A percentile compares a stretch with the other conserved stretches of the same genome.
Conservation (phyloP, 192 early-diverging fungal species). For the Oehlia diaphana region DNA sequence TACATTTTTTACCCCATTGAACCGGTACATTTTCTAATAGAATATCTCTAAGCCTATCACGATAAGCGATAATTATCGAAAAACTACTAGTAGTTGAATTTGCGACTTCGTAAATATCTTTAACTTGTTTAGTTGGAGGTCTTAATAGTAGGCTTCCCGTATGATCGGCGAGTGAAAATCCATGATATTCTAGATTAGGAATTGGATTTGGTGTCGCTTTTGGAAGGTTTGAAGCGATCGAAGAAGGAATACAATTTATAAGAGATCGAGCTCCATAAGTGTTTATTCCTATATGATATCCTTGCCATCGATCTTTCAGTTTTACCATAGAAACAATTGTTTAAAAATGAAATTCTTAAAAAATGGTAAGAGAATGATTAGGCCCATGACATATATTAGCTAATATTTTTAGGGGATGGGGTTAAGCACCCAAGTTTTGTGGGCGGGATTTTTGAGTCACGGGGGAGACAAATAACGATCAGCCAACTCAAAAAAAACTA, state of each 20-base stretch:
- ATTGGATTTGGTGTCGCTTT: neutral
- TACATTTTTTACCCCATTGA: conserved; percentile 14
- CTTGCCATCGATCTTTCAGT: conserved; percentile 9
- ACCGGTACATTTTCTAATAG: neutral
- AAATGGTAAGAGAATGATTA: too few relatives aligned
- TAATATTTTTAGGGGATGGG: too few relatives aligned
- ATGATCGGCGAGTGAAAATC: neutral
- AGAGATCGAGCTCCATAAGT: neutral
- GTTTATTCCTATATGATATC: neutral
- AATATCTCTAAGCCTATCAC: neutral
- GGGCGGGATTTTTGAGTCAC: too few relatives aligned
- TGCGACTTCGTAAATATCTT: neutral
- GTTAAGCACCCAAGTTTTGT: too few relatives aligned
- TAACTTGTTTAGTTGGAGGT: neutral
- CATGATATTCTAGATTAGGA: neutral
- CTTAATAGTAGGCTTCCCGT: neutral
- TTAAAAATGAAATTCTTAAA: too few relatives aligned
- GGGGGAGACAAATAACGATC: too few relatives aligned
- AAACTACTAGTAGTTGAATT: neutral
- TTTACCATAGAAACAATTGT: too few relatives aligned
- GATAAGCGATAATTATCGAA: neutral
- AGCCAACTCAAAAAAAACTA: too few relatives aligned
- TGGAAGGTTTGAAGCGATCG: neutral
- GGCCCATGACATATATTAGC: too few relatives aligned
- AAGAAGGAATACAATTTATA: neutral